Percentiles rank a stretch among this genome's conserved stretches.
These are phyloP conservation scores for Hortiboletus campestris DNA, from an alignment of 768 basidiomycete species.

Conservation along the genomic window DNA sequence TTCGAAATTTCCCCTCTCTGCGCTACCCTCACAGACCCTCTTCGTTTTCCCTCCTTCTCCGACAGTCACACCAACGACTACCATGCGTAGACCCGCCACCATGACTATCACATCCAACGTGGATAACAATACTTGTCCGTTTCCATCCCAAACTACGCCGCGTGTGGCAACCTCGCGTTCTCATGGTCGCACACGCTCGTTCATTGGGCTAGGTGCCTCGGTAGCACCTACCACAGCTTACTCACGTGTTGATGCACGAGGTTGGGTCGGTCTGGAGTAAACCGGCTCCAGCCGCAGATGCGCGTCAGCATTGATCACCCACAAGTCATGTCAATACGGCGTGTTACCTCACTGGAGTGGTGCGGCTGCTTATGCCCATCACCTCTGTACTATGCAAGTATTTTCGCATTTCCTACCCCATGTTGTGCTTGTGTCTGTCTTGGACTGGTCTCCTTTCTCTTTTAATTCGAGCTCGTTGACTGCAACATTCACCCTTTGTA, in stretches of 20 bases:
- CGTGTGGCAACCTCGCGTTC: conserved; percentile 66
- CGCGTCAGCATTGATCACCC: conserved; percentile 8
- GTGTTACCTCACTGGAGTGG: conserved; percentile 8
- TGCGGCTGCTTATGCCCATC: conserved; percentile 15
- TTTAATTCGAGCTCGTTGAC: conserved; percentile 17
- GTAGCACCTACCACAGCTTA: conserved; percentile 79
- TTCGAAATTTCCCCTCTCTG: conserved; percentile 27
- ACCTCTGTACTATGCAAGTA: conserved; percentile 17
- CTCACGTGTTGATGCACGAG: conserved; percentile 79
- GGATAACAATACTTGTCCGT: conserved; percentile 43
- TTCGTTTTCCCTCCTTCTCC: conserved; percentile 87
- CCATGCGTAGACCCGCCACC: conserved; percentile 69
- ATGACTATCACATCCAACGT: conserved; percentile 75
- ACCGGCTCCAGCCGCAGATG: conserved; percentile 5
- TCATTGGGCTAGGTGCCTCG: conserved; percentile 66
- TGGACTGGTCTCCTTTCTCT: conserved; percentile 11
- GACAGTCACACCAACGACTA: conserved; percentile 42
- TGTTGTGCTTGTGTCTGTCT: conserved; percentile 28
- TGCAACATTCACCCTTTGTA: conserved; percentile 24
- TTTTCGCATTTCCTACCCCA: conserved; percentile 20
- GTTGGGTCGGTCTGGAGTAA: conserved; percentile 63
- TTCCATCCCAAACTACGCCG: conserved; percentile 62
- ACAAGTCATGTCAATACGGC: conserved; percentile 8
- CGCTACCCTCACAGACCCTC: conserved; percentile 75
- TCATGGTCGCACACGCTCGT: conserved; percentile 67